Conservation (phyloP, 2,329 filamentous ascomycete genomes). For the Fusarium albidum region DNA sequence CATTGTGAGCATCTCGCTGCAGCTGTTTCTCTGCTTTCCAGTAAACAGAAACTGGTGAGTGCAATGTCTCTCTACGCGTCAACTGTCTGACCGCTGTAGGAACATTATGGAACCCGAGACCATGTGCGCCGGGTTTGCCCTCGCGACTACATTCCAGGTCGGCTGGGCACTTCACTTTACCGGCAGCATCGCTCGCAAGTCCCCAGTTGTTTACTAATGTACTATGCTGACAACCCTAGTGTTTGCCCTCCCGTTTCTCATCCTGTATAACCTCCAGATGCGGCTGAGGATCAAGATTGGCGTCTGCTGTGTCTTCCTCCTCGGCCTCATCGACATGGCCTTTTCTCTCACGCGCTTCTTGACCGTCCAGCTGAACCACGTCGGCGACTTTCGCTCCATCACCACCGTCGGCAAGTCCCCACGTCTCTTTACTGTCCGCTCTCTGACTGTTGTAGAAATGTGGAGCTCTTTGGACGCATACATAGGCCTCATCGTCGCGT, state of each 20-base stretch:
- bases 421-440: neutral
- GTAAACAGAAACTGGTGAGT: constrained; percentile 28
- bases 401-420: constrained; percentile 5
- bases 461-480: constrained; percentile 16
- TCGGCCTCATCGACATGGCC: constrained; percentile 30
- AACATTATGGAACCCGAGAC: neutral
- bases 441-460: neutral
- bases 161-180: constrained; percentile 25
- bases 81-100: neutral
- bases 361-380: constrained; percentile 5
- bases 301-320: constrained; percentile 28
- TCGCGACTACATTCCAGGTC: constrained; percentile 18
- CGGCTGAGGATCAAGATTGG: constrained; percentile 18
- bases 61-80: neutral
- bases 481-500: constrained; percentile 15
- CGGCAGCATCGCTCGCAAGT: constrained; percentile 20
- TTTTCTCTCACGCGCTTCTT: constrained; percentile 33
- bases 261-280: constrained; percentile 27
- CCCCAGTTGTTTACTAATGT: neutral
- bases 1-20: constrained; percentile 6
- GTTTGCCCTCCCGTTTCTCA: constrained; percentile 17
- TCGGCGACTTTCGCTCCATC: neutral
- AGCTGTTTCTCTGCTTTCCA: constrained; percentile 27
- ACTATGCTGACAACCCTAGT: neutral
- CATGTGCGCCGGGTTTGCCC: neutral